Evolutionary conservation across 2,329 filamentous ascomycete genomes (phyloP).

Genomic region (Albophoma yamanashiensis): DNA sequence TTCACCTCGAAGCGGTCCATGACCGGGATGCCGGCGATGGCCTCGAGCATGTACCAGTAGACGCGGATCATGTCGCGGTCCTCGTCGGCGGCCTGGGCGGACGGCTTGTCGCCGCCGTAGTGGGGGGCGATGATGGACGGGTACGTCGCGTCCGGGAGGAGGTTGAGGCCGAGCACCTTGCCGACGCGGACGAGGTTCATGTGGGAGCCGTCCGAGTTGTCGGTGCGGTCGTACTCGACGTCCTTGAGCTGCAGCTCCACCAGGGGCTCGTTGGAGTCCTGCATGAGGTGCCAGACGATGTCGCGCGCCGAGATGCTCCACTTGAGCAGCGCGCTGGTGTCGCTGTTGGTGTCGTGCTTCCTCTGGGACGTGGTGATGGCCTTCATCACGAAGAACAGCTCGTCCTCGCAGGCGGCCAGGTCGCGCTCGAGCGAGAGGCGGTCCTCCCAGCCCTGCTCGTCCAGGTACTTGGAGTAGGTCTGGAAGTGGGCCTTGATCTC

Average conservation of each 20-base stretch:
- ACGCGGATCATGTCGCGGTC: constrained; percentile 79
- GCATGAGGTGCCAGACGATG: constrained; percentile 94
- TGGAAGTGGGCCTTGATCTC: constrained; percentile 97
- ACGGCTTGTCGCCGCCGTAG: constrained; percentile 51
- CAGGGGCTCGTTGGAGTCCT: constrained; percentile 74
- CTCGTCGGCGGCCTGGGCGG: constrained; percentile 25
- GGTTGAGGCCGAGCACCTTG: constrained; percentile 78
- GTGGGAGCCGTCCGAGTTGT: constrained; percentile 95
- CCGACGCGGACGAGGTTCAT: constrained; percentile 85
- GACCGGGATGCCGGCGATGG: constrained; percentile 93
- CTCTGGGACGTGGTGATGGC: constrained; percentile 94
- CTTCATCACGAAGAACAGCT: constrained; percentile 99
- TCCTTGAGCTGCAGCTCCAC: constrained; percentile 89
- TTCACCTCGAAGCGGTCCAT: constrained; percentile 96
- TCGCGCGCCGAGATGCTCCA: constrained; percentile 94
- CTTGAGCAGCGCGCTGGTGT: constrained; percentile 70
- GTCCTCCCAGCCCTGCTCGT: constrained; percentile 86
- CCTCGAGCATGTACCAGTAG: constrained; percentile 97
- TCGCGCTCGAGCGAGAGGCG: constrained; percentile 82
- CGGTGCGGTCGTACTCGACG: constrained; percentile 86
- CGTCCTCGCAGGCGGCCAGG: constrained; percentile 81
- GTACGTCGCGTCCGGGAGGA: constrained; percentile 83
- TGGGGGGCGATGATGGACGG: constrained; percentile 94
- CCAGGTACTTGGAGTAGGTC: constrained; percentile 76
- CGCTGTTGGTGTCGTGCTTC: constrained; percentile 61